These are phyloP conservation scores for Ettlia oleoabundans DNA, from an alignment of 139 green algal species.

Conservation along the genomic window DNA sequence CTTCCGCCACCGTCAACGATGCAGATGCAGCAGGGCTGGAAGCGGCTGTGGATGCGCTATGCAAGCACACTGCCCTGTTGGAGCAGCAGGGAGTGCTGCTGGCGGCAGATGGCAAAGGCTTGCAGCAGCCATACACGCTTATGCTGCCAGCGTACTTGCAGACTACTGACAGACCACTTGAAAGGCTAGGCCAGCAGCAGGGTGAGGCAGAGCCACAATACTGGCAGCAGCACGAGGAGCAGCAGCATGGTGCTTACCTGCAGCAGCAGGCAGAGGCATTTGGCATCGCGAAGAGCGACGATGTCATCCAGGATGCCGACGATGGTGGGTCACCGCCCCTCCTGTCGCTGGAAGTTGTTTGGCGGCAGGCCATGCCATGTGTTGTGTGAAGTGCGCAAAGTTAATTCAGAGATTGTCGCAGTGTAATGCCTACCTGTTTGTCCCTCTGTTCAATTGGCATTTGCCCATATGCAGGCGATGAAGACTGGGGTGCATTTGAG, in stretches of 20 bases:
- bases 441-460: no score
- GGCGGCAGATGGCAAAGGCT: not conserved
- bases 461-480: no score
- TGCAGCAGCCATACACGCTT: not conserved
- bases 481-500: no score
- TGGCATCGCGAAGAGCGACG: not conserved
- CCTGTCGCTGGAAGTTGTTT: no score
- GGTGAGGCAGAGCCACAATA: not conserved
- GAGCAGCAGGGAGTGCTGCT: not conserved
- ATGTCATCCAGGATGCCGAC: constrained; percentile 8
- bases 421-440: no score
- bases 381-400: no score
- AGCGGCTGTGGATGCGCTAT: not conserved
- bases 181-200: no score
- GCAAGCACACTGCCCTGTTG: constrained; percentile 5
- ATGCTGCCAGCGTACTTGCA: not conserved
- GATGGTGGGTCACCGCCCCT: no score
- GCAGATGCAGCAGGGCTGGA: not conserved
- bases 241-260: not conserved
- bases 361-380: no score
- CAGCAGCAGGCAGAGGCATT: not conserved
- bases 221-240: not conserved
- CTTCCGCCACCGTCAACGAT: not conserved
- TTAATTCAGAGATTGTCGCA: no score
- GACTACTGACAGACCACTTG: not conserved